Base-by-base conservation (phyloP, 2,329 filamentous ascomycete species). In the Aureobasidium mangrovei region DNA sequence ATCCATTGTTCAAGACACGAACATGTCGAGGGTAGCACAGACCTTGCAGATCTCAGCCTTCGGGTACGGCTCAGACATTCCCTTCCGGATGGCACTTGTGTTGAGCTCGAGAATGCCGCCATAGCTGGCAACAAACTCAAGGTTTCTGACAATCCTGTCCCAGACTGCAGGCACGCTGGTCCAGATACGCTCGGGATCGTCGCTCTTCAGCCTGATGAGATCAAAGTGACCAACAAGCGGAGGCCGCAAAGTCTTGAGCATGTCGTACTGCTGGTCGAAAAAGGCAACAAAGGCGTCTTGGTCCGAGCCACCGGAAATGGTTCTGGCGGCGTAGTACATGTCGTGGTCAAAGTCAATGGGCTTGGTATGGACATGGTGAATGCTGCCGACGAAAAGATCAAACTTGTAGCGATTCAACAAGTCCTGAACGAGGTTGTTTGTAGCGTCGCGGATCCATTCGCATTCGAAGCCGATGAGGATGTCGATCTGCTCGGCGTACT, bases 161-260 rank as follows among this genome's bases (percentile, higher is more conserved):
- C 91, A 97, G 0, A 95, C 86, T n/a, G 29, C 28, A 32, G 46
- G 46, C 47, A 56, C 47, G 29, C 66, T 65, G 38, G 73, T 72
- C 56, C 89, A 74, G 59, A 83, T 81, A 38, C 78, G 69, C 46
- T 79, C 79, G 0, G 86, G 84, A 24, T 86, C 76, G 55, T 82
- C 78, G 62, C 86, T 90, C 67, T 93, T 77, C 59, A 98, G 72
- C 9, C 91, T 77, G 53, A 97, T 85, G 24, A 98, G 80, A 71
- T 98, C 93, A 67, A 98, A 95, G 71, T 98, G 93, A 0, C 91
- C 93, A 3, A 98, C 85, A 9, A 98, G 78, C 6, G 81, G 80
- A 32, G 93, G 93, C 61, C 74, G 74, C 59, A 95, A 70, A 6
- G 79, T 75, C 53, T 71, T 69, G 44, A 98, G 75, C 91, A 98